A percentile compares a stretch with the other conserved stretches of the same genome.
phyloP scores from a whole-genome alignment of 1,284 basidiomycete genomes.

The Cryptococcus sp. region DNA sequence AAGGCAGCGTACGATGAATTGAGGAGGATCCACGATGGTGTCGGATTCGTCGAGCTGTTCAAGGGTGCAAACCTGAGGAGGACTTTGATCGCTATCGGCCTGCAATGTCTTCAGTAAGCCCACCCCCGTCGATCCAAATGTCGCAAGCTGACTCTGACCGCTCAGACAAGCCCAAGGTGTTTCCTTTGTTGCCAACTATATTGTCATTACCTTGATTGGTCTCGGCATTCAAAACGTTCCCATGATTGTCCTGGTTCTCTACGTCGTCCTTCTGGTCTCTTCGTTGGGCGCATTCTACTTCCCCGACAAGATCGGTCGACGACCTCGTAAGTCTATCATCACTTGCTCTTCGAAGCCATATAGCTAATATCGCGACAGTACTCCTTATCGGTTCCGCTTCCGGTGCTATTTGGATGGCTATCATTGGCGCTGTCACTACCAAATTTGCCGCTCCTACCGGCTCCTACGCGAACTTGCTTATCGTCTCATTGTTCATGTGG shows the following conservation, averaged over 20 bases:
- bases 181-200: conserved; percentile 25
- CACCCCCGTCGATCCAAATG: neutral
- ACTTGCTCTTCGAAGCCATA: too few species aligned
- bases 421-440: conserved; percentile 14
- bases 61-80: conserved; percentile 20
- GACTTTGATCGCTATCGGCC: conserved; percentile 22
- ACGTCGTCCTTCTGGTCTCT: conserved; percentile 16
- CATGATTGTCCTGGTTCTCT: conserved; percentile 24
- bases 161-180: conserved; percentile 21
- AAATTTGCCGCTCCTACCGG: conserved; percentile 13
- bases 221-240: conserved; percentile 25
- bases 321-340: conserved; percentile 2
- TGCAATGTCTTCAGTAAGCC: conserved; percentile 17
- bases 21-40: neutral
- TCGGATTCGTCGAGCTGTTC: conserved; percentile 21
- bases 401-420: conserved; percentile 14
- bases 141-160: neutral
- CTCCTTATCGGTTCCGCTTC: conserved; percentile 16
- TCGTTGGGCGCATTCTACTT: conserved; percentile 18
- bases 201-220: conserved; percentile 19
- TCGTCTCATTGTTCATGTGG: conserved; percentile 10
- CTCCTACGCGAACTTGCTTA: conserved; percentile 9
- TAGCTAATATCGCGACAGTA: conserved; percentile 1
- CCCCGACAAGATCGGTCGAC: conserved; percentile 22
- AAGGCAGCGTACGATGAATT: conserved; percentile 1